Evolutionary conservation across 2,329 filamentous ascomycete genomes (phyloP).

Genomic region (Ceratocystis huliohia): DNA sequence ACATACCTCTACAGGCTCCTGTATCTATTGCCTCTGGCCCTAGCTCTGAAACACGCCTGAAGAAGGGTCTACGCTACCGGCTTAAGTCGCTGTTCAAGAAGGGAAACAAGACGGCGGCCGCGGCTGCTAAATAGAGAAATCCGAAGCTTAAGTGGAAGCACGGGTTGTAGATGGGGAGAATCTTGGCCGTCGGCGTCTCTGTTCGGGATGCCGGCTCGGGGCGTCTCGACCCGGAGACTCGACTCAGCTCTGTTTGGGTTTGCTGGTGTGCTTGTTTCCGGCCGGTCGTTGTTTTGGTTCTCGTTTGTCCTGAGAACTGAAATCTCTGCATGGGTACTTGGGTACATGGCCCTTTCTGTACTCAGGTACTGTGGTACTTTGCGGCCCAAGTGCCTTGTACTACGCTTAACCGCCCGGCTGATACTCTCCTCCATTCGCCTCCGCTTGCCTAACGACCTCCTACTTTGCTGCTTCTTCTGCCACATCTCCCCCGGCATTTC

Average conservation of each 20-base stretch:
- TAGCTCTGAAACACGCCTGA: neutral
- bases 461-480: no score
- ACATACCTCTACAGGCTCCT: conserved; percentile 1
- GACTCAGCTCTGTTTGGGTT: no score
- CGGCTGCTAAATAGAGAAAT: neutral
- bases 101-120: neutral
- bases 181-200: neutral
- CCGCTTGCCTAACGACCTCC: no score
- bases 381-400: neutral
- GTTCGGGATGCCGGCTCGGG: no score
- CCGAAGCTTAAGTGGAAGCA: neutral
- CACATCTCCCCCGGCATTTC: neutral
- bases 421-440: no score
- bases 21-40: neutral
- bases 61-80: conserved; percentile 6
- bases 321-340: neutral
- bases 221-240: no score
- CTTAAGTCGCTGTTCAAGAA: conserved; percentile 15
- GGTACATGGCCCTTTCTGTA: neutral
- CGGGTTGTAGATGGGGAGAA: neutral
- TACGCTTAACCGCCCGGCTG: no score
- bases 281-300: neutral
- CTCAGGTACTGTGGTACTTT: neutral
- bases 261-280: no score
- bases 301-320: neutral